Percentiles rank a stretch among this genome's conserved stretches.
Conservation (phyloP, 768 basidiomycete genomes). For the Boletus pseudo-olivaceus region DNA sequence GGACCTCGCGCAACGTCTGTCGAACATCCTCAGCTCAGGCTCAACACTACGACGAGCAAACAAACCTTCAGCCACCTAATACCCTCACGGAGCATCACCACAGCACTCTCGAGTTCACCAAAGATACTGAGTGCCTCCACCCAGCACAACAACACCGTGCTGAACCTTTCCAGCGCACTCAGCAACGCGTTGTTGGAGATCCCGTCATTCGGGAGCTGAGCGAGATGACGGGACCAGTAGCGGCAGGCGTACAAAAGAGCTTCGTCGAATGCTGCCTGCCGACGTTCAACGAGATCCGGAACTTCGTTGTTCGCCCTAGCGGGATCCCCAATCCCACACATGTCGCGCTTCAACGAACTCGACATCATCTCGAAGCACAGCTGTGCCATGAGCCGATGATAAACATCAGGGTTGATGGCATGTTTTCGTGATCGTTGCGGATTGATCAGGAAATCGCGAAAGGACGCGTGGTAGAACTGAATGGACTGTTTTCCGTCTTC, state of each 20-base stretch:
- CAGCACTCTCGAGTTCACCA: slow-evolving; percentile 14
- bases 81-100: slow-evolving; percentile 12
- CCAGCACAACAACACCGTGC: slow-evolving; percentile 15
- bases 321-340: slow-evolving; percentile 17
- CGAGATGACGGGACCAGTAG: slow-evolving; percentile 19
- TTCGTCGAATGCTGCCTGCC: slow-evolving; percentile 8
- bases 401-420: slow-evolving; percentile 10
- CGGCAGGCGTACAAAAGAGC: slow-evolving; percentile 18
- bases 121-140: slow-evolving; percentile 19
- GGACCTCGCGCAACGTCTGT: slow-evolving; percentile 6
- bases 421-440: slow-evolving; percentile 17
- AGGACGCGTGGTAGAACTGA: slow-evolving; percentile 22
- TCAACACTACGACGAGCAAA: not conserved
- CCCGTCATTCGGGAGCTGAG: slow-evolving; percentile 7
- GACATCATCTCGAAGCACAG: slow-evolving; percentile 18
- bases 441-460: slow-evolving; percentile 18
- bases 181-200: slow-evolving; percentile 10
- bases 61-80: slow-evolving; percentile 16
- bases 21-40: not conserved
- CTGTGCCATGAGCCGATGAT: slow-evolving; percentile 19
- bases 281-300: slow-evolving; percentile 17
- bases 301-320: slow-evolving; percentile 15
- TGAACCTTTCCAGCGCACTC: slow-evolving; percentile 9
- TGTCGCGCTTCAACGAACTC: slow-evolving; percentile 18
- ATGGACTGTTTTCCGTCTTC: slow-evolving; percentile 19